Evolutionary conservation across 169 alveolate genomes (phyloP), one percentile per base, ranked within the genome.

Genomic region (Cryptosporidium sp.): DNA sequence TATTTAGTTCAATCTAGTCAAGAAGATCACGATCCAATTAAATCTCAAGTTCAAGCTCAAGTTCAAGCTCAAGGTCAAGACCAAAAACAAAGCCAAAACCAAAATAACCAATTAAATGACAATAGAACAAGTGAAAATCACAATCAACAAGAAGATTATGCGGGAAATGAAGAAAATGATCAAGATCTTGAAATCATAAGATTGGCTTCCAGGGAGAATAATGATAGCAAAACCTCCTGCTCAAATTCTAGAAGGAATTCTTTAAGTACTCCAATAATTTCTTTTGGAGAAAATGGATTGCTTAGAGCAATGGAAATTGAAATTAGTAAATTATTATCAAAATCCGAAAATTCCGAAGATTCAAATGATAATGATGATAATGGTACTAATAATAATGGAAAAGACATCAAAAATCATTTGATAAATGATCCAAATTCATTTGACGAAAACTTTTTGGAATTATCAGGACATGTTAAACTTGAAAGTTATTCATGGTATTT

Each of bases 381-480:
- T 56, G 2, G 12, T 10, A 16, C 3, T 3, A n/a, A 0, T 2
- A 4, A n/a, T 9, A 56, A 26, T 56, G 3, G 7, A 21, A 10
- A 10, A n/a, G 67, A n/a, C 8, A 0, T 4, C 8, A 26, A 8
- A 4, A 16, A 21, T 56, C 0, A 10, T 56, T 26, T 8, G 37
- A 37, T 56, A 0, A 21, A 37, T 73, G 21, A 53, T 10, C 31
- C 29, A 23, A 12, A 35, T 14, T 23, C 16, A 0, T 73, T 73
- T 52, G 58, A 80, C 6, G 80, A 80, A 29, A 80, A 80, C 0
- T 80, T 80, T 26, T 37, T 70, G 26, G 89, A 80, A 29, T 31
- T 80, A 37, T 60, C 89, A 58, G 89, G 89, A 12, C 89, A 80
- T 42, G 89, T 80, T 12, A 80, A 80, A 53, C 56, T 80, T 9